A percentile compares a stretch with the other conserved stretches of the same genome.
These are phyloP conservation scores for Tremella fuciformis DNA, from an alignment of 768 basidiomycete genomes.

Conservation along the genomic window DNA sequence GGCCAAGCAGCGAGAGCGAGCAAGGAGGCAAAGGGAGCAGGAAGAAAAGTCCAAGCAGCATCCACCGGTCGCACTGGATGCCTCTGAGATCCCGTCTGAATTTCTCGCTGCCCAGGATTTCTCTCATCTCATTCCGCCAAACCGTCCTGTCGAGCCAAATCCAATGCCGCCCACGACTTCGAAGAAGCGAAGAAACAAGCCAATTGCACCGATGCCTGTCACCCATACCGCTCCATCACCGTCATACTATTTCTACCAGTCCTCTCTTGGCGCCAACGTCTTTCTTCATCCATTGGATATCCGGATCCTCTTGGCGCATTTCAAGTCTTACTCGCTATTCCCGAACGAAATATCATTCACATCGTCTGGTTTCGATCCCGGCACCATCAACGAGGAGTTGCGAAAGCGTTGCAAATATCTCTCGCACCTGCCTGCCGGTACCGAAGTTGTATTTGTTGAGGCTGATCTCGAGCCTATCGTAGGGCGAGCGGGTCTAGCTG, in stretches of 20 bases:
- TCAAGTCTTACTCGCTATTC: conserved; percentile 64
- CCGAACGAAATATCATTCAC: conserved; percentile 75
- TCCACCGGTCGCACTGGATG: conserved; percentile 13
- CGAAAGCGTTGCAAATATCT: conserved; percentile 95
- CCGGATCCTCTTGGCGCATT: conserved; percentile 82
- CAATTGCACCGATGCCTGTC: neutral
- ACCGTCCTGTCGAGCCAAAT: conserved; percentile 30
- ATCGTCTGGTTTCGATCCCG: conserved; percentile 64
- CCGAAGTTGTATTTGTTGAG: conserved; percentile 92
- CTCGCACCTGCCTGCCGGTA: conserved; percentile 81
- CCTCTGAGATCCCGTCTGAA: conserved; percentile 19
- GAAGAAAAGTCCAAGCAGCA: conserved; percentile 15
- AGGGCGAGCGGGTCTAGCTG: conserved; percentile 69
- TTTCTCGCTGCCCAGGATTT: conserved; percentile 24
- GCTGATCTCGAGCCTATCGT: conserved; percentile 77
- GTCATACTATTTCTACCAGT: conserved; percentile 94
- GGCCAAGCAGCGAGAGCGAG: conserved; percentile 32
- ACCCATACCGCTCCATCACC: conserved; percentile 82
- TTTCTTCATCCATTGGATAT: conserved; percentile 96
- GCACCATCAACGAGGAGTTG: conserved; percentile 76
- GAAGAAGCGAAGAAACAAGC: conserved; percentile 20
- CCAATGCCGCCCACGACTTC: conserved; percentile 26
- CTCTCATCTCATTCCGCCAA: conserved; percentile 25
- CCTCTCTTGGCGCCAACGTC: conserved; percentile 81
- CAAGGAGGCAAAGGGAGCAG: conserved; percentile 29